Evolutionary conservation across 208 protist species (phyloP).

Genomic region (Entamoeba invadens): DNA sequence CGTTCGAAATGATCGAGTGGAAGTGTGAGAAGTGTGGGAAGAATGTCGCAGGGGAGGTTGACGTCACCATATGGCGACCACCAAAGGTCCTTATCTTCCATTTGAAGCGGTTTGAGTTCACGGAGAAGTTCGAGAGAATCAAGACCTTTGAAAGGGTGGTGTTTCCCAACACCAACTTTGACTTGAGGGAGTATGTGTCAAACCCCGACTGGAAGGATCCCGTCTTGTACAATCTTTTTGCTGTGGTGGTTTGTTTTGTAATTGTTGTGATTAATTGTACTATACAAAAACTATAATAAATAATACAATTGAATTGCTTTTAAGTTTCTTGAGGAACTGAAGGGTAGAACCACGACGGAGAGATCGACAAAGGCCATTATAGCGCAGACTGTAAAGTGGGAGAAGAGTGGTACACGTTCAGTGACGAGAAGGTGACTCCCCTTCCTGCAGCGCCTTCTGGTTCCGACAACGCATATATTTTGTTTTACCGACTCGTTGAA

Average conservation of each 20-base stretch:
- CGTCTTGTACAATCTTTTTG: not conserved
- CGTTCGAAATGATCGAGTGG: not conserved
- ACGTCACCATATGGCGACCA: not conserved
- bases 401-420: not conserved
- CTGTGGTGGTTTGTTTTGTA: not conserved
- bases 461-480: not conserved
- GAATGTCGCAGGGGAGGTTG: not conserved
- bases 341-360: not conserved
- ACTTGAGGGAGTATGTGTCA: not conserved
- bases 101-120: not conserved
- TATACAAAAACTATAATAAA: not conserved
- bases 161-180: not conserved
- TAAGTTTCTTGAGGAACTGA: not conserved
- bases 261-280: not conserved
- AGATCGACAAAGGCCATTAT: not conserved
- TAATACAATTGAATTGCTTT: not conserved
- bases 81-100: not conserved
- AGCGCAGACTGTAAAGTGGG: not conserved
- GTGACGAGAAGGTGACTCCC: not conserved
- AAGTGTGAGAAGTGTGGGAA: not conserved
- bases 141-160: not conserved
- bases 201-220: not conserved
- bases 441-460: not conserved
- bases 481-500: not conserved
- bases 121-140: not conserved